Evolutionary conservation across 2,329 filamentous ascomycete genomes (phyloP).

Genomic region (Neopestalotiopsis sp.): DNA sequence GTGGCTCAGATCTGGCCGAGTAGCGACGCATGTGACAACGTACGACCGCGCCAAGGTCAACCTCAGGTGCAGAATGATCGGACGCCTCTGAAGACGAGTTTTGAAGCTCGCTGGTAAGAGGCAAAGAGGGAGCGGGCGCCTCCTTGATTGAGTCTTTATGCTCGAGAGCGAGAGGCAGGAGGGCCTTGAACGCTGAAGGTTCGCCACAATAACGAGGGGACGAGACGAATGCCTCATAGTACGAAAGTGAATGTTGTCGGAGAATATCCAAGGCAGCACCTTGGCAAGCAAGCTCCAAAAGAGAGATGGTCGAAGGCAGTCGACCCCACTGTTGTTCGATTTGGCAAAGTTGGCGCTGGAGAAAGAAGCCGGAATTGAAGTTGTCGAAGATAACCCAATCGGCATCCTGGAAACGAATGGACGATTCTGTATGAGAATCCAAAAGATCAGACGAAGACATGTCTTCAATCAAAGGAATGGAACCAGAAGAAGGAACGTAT

Average conservation of each 20-base stretch:
- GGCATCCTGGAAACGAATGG: not conserved
- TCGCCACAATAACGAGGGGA: not conserved
- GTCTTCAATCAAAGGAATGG: not conserved
- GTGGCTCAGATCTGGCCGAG: not conserved
- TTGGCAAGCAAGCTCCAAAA: not conserved
- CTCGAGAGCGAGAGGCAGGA: not conserved
- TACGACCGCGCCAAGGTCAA: not conserved
- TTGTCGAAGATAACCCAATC: not conserved
- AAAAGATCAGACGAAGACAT: not conserved
- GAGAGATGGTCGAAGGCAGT: not conserved
- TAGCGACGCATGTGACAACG: not conserved
- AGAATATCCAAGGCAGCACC: not conserved
- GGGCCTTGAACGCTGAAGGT: not conserved
- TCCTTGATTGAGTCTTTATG: not conserved
- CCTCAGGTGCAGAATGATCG: not conserved
- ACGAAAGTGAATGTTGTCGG: not conserved
- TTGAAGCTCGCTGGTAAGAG: not conserved
- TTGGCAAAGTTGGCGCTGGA: not conserved
- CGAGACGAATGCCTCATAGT: not conserved
- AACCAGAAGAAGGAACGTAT: not conserved
- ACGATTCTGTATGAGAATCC: not conserved
- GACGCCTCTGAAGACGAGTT: not conserved
- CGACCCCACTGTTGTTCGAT: conserved; percentile 2
- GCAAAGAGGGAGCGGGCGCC: not conserved
- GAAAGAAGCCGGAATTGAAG: not conserved